phyloP scores from a whole-genome alignment of 2,329 filamentous ascomycete genomes.

The Neonectria magnoliae region DNA sequence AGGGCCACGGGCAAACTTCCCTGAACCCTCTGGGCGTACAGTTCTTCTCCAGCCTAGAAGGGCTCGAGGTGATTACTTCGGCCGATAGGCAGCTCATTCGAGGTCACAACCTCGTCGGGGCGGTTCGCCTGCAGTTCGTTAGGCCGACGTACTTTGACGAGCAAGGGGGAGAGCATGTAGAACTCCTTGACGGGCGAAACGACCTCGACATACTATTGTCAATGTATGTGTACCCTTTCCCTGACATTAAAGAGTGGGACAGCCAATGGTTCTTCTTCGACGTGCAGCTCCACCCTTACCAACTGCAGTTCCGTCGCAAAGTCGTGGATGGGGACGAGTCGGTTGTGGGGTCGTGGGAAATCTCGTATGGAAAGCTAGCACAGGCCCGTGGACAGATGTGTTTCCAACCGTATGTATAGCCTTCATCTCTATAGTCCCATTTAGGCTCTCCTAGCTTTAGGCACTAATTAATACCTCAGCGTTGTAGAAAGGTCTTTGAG shows the following conservation, averaged over 20 bases:
- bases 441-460: no score
- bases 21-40: no score
- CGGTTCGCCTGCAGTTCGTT: not conserved
- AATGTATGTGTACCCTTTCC: not conserved
- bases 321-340: constrained; percentile 7
- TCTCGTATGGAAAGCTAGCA: constrained; percentile 6
- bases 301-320: not conserved
- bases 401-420: no score
- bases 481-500: no score
- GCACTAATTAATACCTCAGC: no score
- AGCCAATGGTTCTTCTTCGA: no score
- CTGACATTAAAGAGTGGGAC: not conserved
- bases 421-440: no score
- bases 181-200: not conserved
- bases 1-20: no score
- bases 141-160: not conserved
- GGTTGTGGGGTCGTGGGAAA: constrained; percentile 7
- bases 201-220: not conserved
- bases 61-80: no score
- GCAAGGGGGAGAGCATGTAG: not conserved
- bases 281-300: no score
- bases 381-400: constrained; percentile 6
- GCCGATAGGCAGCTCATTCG: not conserved
- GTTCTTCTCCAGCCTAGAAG: no score
- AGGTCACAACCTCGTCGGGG: not conserved